These are phyloP conservation scores for Plasmodium billcollinsi DNA, from an alignment of 169 alveolate genomes.

Conservation along the genomic window DNA sequence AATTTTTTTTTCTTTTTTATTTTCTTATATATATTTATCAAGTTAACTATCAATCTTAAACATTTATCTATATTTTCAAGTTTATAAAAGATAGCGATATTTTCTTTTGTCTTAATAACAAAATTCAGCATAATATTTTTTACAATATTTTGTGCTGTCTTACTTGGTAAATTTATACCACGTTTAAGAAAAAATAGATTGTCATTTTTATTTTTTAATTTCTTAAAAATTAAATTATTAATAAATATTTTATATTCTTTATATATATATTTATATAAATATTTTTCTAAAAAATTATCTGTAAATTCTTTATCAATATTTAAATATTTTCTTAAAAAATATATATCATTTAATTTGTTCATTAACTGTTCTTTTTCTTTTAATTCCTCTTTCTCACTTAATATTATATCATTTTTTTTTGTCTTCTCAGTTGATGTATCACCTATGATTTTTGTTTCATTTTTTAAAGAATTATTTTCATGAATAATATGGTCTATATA, in stretches of 20 bases:
- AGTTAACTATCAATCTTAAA: constrained; percentile 20
- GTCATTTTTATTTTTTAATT: constrained; percentile 57
- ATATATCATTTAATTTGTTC: constrained; percentile 45
- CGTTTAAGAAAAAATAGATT: constrained; percentile 47
- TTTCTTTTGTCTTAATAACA: constrained; percentile 69
- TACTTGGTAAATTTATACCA: constrained; percentile 28
- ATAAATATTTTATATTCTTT: constrained; percentile 60
- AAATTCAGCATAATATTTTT: constrained; percentile 42
- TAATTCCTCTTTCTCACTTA: constrained; percentile 40
- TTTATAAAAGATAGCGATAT: constrained; percentile 27
- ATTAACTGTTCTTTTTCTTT: constrained; percentile 43
- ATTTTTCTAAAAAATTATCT: constrained; percentile 49
- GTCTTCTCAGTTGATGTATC: neutral
- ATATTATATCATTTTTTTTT: constrained; percentile 14
- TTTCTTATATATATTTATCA: constrained; percentile 50
- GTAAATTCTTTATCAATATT: constrained; percentile 17
- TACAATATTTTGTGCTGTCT: constrained; percentile 21
- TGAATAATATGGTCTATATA: constrained; percentile 45
- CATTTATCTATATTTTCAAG: constrained; percentile 47
- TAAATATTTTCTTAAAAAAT: constrained; percentile 65
- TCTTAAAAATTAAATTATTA: constrained; percentile 63
- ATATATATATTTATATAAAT: constrained; percentile 28
- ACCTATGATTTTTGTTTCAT: neutral
- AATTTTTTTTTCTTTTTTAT: constrained; percentile 43
- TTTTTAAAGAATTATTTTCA: constrained; percentile 15